Evolutionary conservation across 345 rosid species (phyloP).

Genomic region (Eucalyptus regnans): DNA sequence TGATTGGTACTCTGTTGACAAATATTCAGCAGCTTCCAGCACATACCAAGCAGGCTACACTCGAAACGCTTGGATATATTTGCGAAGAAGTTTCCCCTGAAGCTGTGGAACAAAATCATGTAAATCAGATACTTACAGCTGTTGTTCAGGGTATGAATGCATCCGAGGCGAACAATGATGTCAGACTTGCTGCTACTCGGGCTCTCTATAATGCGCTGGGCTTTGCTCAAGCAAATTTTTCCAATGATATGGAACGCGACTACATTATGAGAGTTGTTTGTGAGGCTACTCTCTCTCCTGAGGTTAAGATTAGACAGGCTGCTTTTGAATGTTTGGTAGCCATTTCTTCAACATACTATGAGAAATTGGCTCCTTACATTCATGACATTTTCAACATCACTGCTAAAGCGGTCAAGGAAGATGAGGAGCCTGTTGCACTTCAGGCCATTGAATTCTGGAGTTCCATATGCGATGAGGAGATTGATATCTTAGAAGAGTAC

Average conservation of each 20-base stretch:
- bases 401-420: conserved; percentile 34
- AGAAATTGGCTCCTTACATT: conserved; percentile 30
- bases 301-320: conserved; percentile 28
- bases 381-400: conserved; percentile 33
- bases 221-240: conserved; percentile 37
- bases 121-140: conserved; percentile 33
- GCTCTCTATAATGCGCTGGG: conserved; percentile 30
- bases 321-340: conserved; percentile 39
- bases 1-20: conserved; percentile 22
- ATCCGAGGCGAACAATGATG: conserved; percentile 27
- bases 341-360: conserved; percentile 32
- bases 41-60: conserved; percentile 35
- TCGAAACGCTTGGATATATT: conserved; percentile 33
- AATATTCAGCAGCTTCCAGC: conserved; percentile 25
- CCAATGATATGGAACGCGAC: conserved; percentile 32
- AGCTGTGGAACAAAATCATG: conserved; percentile 27
- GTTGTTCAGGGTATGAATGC: conserved; percentile 37
- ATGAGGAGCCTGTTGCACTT: conserved; percentile 32
- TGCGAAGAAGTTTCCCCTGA: conserved; percentile 38
- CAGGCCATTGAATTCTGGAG: conserved; percentile 41
- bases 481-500: conserved; percentile 36
- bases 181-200: conserved; percentile 30
- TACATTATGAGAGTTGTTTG: conserved; percentile 37
- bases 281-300: conserved; percentile 28
- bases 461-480: conserved; percentile 39